Evolutionary conservation across 2,329 filamentous ascomycete species (phyloP), one percentile per base, ranked within the genome.

Genomic region (Cladophialophora exuberans): DNA sequence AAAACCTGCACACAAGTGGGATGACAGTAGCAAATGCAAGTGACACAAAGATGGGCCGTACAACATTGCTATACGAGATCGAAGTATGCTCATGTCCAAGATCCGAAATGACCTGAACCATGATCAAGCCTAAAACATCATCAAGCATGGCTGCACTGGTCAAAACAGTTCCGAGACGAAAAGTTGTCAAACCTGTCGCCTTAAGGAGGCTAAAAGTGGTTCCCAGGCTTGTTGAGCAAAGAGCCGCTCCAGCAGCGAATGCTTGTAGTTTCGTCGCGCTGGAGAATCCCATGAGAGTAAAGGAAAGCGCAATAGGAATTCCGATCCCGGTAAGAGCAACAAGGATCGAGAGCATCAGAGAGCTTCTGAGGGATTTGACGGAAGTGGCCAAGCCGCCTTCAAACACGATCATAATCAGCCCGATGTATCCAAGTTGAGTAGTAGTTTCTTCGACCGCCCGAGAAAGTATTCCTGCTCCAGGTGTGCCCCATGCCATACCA

Each of bases 71-170:
- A 1, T 71, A 69, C 36, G 61, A 70, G 57, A 80, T 69, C 2
- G 60, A 63, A 6, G 60, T 47, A 2, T 57, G 49, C 39, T 58
- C 62, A 41, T 67, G 50, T 70, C 86, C 79, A 0, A 93, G 73
- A 42, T 84, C 85, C 0, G 86, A 82, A 18, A 94, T 86, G 41
- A 93, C 80, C 61, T 89, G 83, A 0, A 90, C 86, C 82, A 93
- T 87, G 6, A 92, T 82, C 7, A 93, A 73, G 0, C 61, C 61
- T 1, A 89, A 80, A 0, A 93, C 85, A 70, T 94, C 89, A 66
- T 94, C 89, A 72, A 94, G 82, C 82, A 94, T 89, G 0, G 89
- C 89, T 1, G 88, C 88, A 55, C 82, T 85, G 2, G 83, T 82
- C 0, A 91, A 76, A 0, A 94, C 81, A 6, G 72, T 83, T 53